These are phyloP conservation scores for Heterobasidion parviporum DNA, from an alignment of 1,284 basidiomycete genomes.

Conservation along the genomic window DNA sequence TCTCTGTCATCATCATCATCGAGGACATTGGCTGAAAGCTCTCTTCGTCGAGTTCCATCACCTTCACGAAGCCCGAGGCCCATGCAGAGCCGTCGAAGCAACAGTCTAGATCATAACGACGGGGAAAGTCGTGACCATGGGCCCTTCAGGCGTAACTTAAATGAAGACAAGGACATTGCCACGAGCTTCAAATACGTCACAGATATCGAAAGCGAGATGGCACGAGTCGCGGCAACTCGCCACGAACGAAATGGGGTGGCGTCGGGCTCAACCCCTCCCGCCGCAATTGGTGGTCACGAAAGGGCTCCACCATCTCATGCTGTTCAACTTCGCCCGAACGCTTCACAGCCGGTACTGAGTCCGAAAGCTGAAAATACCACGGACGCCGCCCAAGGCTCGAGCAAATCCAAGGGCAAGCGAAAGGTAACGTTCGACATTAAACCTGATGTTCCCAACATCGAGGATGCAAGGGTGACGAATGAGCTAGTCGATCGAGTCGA, in stretches of 20 bases:
- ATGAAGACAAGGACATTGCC: constrained; percentile 55
- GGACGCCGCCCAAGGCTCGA: constrained; percentile 9
- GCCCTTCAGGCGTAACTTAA: constrained; percentile 49
- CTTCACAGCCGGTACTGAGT: background rate
- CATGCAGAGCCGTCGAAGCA: background rate
- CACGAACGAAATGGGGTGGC: background rate
- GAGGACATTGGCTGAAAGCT: background rate
- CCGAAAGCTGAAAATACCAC: constrained; percentile 4
- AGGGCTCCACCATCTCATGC: background rate
- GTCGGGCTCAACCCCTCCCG: background rate
- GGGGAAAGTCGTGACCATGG: constrained; percentile 19
- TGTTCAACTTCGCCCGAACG: background rate
- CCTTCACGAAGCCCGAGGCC: background rate
- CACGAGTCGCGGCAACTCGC: constrained; percentile 13
- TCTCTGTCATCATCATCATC: background rate
- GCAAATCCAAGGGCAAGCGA: constrained; percentile 41
- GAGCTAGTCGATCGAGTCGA: constrained; percentile 18
- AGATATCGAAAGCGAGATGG: constrained; percentile 53
- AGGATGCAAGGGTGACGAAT: constrained; percentile 20
- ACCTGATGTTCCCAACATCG: constrained; percentile 42
- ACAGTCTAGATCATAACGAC: background rate
- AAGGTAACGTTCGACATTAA: constrained; percentile 70
- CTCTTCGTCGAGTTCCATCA: background rate
- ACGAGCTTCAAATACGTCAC: constrained; percentile 59
- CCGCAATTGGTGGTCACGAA: background rate